Evolutionary conservation across 1,139 yeast genomes (phyloP), one percentile per base, ranked within the genome.

Genomic region (Protomyces macrosporus): DNA sequence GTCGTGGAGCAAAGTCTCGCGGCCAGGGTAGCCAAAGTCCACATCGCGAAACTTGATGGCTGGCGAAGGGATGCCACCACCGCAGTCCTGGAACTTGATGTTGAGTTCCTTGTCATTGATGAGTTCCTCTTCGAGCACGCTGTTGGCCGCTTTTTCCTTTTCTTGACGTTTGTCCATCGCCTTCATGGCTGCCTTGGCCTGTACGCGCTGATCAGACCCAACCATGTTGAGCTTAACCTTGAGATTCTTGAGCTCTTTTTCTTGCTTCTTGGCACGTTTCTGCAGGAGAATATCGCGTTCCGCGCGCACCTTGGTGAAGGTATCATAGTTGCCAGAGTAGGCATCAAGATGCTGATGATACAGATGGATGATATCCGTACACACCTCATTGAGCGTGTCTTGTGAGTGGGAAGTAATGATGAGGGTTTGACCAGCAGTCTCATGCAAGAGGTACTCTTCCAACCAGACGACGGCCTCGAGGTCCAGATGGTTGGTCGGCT

Each of bases 401-500:
- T 90, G 96, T 59, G 98, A 93, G 80, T 93, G 99, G 36, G 98
- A 93, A 67, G 93, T 98, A 70, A 93, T 82, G 63, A 93, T 91
- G 77, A 95, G 83, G 50, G 67, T 65, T 33, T 65, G 67, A 3
- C 67, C 67, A 6, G 45, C 59, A 34, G 64, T 53, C 54, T 65
- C 67, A 53, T 65, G 67, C 69, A 91, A 90, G 75, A 93, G 84
- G 79, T 93, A 93, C 80, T 91, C 98, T 84, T 93, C 99, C 77
- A 93, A 83, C 98, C 98, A 93, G 74, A 93, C 98, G 87, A 98
- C 93, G 67, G 98, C 98, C 77, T 93, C 97, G 76, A 95, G 84
- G 86, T 93, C 99, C 82, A 93, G 84, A 77, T 93, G 99, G 78
- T 93, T 93, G 9, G 98, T 90, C 76, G 99, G 99, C 81, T 95